Evolutionary conservation across 2,329 filamentous ascomycete genomes (phyloP).

Genomic region (Chrysoporthe cubensis): DNA sequence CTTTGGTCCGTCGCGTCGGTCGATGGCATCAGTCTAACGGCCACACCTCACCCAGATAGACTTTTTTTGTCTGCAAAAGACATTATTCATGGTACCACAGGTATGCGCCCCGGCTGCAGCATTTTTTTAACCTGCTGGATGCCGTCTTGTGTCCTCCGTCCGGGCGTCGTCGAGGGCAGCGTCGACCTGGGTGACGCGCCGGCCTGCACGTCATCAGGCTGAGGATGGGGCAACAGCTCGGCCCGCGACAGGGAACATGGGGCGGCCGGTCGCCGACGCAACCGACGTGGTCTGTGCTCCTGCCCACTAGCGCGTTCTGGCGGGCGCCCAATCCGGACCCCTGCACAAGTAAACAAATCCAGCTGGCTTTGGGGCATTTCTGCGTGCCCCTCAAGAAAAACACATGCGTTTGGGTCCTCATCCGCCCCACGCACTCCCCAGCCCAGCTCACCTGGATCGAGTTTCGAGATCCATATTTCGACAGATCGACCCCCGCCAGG

Average conservation of each 20-base stretch:
- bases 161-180: conserved; percentile 1
- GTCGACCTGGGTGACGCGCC: conserved; percentile 26
- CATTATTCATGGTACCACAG: neutral
- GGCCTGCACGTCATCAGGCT: conserved; percentile 13
- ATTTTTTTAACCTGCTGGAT: neutral
- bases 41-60: too few relatives aligned
- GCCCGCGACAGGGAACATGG: conserved; percentile 12
- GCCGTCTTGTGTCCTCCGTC: neutral
- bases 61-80: neutral
- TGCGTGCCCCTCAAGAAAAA: conserved; percentile 6
- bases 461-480: conserved; percentile 11
- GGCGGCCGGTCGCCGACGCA: conserved; percentile 22
- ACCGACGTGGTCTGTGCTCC: conserved; percentile 25
- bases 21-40: neutral
- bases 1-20: conserved; percentile 10
- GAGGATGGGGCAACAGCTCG: conserved; percentile 4
- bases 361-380: neutral
- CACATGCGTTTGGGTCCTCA: neutral
- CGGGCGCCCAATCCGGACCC: conserved; percentile 3
- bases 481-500: conserved; percentile 4
- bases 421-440: conserved; percentile 12
- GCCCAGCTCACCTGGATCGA: neutral
- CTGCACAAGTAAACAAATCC: conserved; percentile 14
- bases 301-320: conserved; percentile 7
- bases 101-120: neutral